These are phyloP conservation scores for Candida pini DNA, from an alignment of 805 yeast genomes.

Conservation along the genomic window DNA sequence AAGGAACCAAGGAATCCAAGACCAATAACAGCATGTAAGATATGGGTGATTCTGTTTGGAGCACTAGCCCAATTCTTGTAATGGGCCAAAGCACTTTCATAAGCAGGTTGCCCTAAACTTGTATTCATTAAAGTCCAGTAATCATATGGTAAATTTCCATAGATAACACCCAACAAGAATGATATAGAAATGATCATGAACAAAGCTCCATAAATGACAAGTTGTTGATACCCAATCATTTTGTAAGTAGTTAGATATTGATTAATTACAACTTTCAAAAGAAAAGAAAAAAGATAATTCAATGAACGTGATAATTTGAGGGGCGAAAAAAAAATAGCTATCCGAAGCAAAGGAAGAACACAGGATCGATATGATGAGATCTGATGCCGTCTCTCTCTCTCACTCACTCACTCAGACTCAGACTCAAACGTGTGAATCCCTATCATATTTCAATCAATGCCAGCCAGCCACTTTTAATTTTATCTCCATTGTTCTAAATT, in stretches of 20 bases:
- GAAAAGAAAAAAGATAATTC: no score
- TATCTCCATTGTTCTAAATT: no score
- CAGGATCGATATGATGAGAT: no score
- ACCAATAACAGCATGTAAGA: constrained; percentile 53
- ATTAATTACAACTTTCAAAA: no score
- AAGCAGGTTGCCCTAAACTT: constrained; percentile 44
- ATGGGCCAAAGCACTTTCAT: constrained; percentile 61
- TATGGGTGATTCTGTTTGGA: constrained; percentile 53
- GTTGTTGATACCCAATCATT: constrained; percentile 26
- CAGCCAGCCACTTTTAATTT: no score
- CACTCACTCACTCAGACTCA: no score
- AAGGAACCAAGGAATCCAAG: constrained; percentile 70
- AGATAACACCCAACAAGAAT: constrained; percentile 75
- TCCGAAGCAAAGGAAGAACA: no score
- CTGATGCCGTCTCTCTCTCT: no score
- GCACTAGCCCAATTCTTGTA: constrained; percentile 68
- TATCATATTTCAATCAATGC: no score
- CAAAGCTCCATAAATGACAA: constrained; percentile 29
- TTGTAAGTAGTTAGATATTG: background rate
- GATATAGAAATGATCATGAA: constrained; percentile 42
- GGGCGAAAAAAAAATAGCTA: no score
- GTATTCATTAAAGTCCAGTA: constrained; percentile 64
- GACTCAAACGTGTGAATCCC: no score
- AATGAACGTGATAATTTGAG: no score
- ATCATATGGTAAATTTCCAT: constrained; percentile 79